These are phyloP conservation scores for Lactifluus volemus DNA, from an alignment of 768 basidiomycete genomes.

Conservation along the genomic window DNA sequence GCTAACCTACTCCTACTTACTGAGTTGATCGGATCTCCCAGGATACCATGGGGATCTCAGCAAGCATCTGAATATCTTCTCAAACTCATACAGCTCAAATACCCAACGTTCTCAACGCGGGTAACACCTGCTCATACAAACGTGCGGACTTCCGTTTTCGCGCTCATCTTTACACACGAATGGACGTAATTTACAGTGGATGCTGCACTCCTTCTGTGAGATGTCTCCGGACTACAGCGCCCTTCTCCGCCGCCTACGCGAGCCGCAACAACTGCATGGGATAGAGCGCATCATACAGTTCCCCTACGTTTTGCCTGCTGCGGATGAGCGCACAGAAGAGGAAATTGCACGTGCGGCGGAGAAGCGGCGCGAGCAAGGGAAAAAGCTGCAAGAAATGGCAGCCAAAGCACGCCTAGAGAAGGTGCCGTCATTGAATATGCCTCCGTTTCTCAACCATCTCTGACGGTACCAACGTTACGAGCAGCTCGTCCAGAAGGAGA, in stretches of 20 bases:
- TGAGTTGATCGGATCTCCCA: constrained; percentile 28
- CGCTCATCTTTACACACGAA: not conserved
- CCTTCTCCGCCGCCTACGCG: constrained; percentile 56
- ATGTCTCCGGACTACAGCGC: constrained; percentile 69
- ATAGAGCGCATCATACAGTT: constrained; percentile 79
- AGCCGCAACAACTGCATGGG: constrained; percentile 55
- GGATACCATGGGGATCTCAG: constrained; percentile 89
- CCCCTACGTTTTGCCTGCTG: constrained; percentile 54
- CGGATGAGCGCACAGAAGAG: constrained; percentile 86
- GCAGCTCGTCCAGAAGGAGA: constrained; percentile 70
- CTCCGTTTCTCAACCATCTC: not conserved
- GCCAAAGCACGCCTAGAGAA: constrained; percentile 81
- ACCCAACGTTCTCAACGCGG: constrained; percentile 84
- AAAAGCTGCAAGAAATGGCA: constrained; percentile 84
- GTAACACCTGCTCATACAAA: constrained; percentile 70
- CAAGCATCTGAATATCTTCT: constrained; percentile 89
- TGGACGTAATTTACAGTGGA: constrained; percentile 51
- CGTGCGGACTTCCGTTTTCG: constrained; percentile 34
- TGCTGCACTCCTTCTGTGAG: constrained; percentile 81
- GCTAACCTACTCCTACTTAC: not conserved
- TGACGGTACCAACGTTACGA: not conserved
- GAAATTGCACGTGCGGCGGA: constrained; percentile 73
- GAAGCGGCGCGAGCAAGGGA: constrained; percentile 76
- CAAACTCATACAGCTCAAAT: constrained; percentile 92
- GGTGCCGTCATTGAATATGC: constrained; percentile 32